These are phyloP conservation scores for Russula foetens DNA, from an alignment of 768 basidiomycete genomes.

Conservation along the genomic window DNA sequence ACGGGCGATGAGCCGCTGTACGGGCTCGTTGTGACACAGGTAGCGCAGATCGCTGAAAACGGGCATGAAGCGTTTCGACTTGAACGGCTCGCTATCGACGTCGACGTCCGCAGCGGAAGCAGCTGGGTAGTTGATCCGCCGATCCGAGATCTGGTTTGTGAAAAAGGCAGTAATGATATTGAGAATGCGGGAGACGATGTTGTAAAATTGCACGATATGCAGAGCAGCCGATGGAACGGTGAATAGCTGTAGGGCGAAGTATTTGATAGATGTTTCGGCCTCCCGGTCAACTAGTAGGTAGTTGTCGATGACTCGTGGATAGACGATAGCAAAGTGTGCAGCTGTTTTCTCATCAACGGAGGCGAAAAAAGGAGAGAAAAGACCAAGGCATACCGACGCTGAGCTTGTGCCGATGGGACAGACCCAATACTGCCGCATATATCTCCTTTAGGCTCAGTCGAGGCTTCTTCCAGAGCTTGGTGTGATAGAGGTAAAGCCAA, in stretches of 20 bases:
- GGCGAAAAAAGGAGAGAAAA: neutral
- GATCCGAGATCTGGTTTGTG: conserved; percentile 78
- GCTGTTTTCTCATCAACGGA: conserved; percentile 37
- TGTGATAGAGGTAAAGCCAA: conserved; percentile 73
- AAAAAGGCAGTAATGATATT: conserved; percentile 87
- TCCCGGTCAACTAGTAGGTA: conserved; percentile 92
- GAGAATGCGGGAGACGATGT: conserved; percentile 68
- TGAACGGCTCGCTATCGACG: conserved; percentile 82
- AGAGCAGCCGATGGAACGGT: conserved; percentile 81
- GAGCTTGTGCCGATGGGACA: conserved; percentile 67
- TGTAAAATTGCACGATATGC: conserved; percentile 66
- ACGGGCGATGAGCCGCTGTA: conserved; percentile 69
- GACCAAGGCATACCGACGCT: conserved; percentile 54
- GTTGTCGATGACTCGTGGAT: conserved; percentile 79
- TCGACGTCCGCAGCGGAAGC: conserved; percentile 41
- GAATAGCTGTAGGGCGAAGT: conserved; percentile 88
- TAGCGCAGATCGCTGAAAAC: conserved; percentile 88
- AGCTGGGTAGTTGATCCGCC: conserved; percentile 45
- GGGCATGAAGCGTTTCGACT: conserved; percentile 93
- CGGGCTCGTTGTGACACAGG: conserved; percentile 70
- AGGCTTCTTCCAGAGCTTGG: conserved; percentile 79
- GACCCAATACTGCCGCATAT: conserved; percentile 63
- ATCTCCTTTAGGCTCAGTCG: conserved; percentile 75
- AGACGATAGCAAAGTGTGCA: conserved; percentile 76
- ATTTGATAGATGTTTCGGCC: conserved; percentile 91